Evolutionary conservation across 2,329 filamentous ascomycete genomes (phyloP).

Genomic region (Amauroascus verrucosus): DNA sequence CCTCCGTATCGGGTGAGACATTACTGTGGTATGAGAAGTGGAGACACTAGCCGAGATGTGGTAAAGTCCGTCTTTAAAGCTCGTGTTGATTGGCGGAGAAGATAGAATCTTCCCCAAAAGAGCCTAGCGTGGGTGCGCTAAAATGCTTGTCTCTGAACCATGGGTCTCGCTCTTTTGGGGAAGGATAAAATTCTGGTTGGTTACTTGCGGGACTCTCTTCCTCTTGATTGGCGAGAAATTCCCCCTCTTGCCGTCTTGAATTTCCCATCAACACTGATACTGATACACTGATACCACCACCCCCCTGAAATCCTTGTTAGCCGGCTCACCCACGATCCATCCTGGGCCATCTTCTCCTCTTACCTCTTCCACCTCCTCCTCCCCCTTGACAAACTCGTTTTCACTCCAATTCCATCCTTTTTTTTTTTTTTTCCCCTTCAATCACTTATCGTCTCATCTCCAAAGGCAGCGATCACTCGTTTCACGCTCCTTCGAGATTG

Average conservation of each 20-base stretch:
- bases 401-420: neutral
- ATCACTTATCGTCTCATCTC: conserved; percentile 2
- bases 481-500: conserved; percentile 12
- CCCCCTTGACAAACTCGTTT: neutral
- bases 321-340: no score
- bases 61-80: neutral
- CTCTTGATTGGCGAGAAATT: neutral
- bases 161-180: neutral
- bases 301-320: neutral
- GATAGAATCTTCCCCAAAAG: neutral
- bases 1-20: neutral
- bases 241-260: neutral
- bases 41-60: neutral
- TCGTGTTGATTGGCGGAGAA: neutral
- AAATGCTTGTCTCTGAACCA: conserved; percentile 7
- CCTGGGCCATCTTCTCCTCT: neutral
- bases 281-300: no score
- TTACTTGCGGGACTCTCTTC: neutral
- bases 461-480: conserved; percentile 14
- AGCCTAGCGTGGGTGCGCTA: neutral
- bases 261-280: neutral
- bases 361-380: no score
- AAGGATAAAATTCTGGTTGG: neutral
- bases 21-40: neutral
- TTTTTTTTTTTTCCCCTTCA: neutral